Base-by-base conservation (phyloP, 2,329 filamentous ascomycete species). In the Sporothrix variecibatus region DNA sequence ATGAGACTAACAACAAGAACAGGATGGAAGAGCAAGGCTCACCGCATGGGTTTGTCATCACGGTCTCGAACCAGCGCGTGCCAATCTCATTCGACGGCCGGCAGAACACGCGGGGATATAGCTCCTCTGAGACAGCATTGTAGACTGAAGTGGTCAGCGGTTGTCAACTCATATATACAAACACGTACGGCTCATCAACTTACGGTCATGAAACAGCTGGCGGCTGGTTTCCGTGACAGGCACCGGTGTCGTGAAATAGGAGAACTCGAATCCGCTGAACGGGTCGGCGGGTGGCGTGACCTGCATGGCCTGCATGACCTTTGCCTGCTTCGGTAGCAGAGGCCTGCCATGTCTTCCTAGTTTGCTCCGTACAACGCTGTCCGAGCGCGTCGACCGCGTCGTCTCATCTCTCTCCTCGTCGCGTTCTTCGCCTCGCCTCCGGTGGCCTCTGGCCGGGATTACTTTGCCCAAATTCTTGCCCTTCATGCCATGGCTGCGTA, bases 401-500 rank as follows among this genome's bases (percentile, higher is more conserved):
- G 6, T 53, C 40, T 69, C 67, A n/a, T 69, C 8, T 8, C 26
- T 70, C 38, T 51, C 40, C 11, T 49, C 49, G 20, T 31, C 12
- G 49, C 17, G 15, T 49, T 46, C n/a, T 17, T 60, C 56, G 31
- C 62, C 6, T 65, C 49, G 68, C 49, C 68, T 6, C 26, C 68
- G 46, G 31, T 70, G 68, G 68, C 68, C 68, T n/a, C 68, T 38
- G 1, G 43, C 49, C 26, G 68, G 31, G 17, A 70, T 70, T 6
- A 70, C 68, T n/a, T 58, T 70, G 31, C 68, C 68, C 15, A 26
- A 11, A 70, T 70, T 70, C 49, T 70, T 70, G 15, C 68, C 68
- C 28, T 70, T 70, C 49, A 70, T 70, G 3, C 43, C 49, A 70
- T 70, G 68, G 49, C 68, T 70, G 68, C 68, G 68, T 31, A 70